Evolutionary conservation across 768 basidiomycete genomes (phyloP).

Genomic region (Hericium erinaceus): DNA sequence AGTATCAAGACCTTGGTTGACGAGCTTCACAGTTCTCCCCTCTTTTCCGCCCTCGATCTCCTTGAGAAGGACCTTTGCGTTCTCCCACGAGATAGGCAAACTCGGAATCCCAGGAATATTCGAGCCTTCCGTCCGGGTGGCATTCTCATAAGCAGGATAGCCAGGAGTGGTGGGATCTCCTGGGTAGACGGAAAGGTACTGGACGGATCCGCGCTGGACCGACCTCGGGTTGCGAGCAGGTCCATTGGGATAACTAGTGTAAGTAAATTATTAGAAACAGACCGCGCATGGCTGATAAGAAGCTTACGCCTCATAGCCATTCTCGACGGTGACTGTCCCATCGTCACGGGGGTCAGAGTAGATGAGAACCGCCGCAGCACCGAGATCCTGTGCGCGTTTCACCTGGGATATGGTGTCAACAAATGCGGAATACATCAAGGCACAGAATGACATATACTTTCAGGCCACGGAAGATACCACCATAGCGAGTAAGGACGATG

Average conservation of each 20-base stretch:
- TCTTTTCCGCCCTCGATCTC: constrained; percentile 33
- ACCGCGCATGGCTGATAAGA: background rate
- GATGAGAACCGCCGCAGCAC: constrained; percentile 70
- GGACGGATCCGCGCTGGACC: constrained; percentile 81
- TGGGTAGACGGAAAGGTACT: constrained; percentile 50
- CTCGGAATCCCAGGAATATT: constrained; percentile 75
- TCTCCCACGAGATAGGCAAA: constrained; percentile 84
- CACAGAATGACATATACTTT: constrained; percentile 40
- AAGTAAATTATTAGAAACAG: background rate
- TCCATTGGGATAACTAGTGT: constrained; percentile 60
- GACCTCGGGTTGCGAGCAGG: constrained; percentile 81
- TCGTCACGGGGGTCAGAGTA: constrained; percentile 86
- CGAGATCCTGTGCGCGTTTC: constrained; percentile 75
- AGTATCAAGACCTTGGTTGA: constrained; percentile 40
- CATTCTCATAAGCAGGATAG: constrained; percentile 77
- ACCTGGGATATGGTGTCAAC: constrained; percentile 33
- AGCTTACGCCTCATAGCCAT: constrained; percentile 56
- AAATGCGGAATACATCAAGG: background rate
- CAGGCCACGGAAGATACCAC: constrained; percentile 70
- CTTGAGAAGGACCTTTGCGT: constrained; percentile 54
- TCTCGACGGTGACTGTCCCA: constrained; percentile 63
- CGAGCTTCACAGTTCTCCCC: constrained; percentile 36
- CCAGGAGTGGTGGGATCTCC: constrained; percentile 84
- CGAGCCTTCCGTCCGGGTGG: constrained; percentile 47
- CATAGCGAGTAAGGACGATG: constrained; percentile 74